Percentiles rank a stretch among this genome's conserved stretches.
Conservation (phyloP, 371 early-diverging fungal genomes). For the Circinella minor region DNA sequence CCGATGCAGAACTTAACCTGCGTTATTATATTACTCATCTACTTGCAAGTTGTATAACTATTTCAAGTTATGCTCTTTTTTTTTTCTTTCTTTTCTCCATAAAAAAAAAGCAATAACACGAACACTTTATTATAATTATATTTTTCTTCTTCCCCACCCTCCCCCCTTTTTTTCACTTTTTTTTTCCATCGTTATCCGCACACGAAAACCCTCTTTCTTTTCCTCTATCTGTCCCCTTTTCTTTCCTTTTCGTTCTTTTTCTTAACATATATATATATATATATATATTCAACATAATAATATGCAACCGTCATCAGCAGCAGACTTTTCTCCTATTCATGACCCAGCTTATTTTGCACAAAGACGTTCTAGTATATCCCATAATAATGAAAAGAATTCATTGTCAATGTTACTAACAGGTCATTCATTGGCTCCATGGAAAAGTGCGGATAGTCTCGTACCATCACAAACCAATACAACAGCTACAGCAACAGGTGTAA, state of each 20-base stretch:
- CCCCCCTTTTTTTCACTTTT: background rate
- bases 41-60: no score
- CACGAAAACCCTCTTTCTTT: no score
- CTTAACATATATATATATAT: background rate
- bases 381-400: constrained; percentile 17
- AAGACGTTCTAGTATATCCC: constrained; percentile 24
- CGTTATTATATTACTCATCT: no score
- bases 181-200: no score
- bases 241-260: background rate
- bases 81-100: no score
- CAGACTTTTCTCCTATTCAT: constrained; percentile 18
- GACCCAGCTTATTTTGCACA: constrained; percentile 23
- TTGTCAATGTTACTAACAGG: constrained; percentile 18
- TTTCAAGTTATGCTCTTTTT: no score
- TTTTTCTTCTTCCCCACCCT: background rate
- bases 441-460: constrained; percentile 33
- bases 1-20: no score
- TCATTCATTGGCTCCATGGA: constrained; percentile 29
- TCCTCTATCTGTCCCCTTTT: background rate
- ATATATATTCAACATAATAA: background rate
- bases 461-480: background rate
- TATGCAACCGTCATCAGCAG: constrained; percentile 13
- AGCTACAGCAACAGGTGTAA: constrained; percentile 3
- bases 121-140: no score
- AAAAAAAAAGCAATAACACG: no score